A percentile compares a stretch with the other conserved stretches of the same genome.
Evolutionary conservation across 73 alveolate genomes (phyloP).

Genomic region (Paraurostyla sp.): DNA sequence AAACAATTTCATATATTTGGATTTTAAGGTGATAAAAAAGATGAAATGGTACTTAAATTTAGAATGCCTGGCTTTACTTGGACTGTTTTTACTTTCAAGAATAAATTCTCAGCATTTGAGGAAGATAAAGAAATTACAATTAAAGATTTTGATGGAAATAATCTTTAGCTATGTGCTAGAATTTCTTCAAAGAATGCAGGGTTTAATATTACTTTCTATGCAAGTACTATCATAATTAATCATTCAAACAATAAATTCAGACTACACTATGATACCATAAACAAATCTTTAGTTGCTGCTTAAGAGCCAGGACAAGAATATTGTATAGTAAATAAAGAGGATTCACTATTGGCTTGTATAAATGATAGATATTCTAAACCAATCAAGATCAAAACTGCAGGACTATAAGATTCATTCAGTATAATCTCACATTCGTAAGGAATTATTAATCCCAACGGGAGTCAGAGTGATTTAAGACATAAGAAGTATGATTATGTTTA

Average conservation of each 20-base stretch:
- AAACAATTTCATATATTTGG: constrained; percentile 45
- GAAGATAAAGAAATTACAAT: constrained; percentile 4
- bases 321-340: constrained; percentile 16
- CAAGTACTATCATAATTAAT: constrained; percentile 26
- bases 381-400: constrained; percentile 24
- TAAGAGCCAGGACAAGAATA: neutral
- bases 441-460: neutral
- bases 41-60: neutral
- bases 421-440: neutral
- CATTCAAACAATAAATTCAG: neutral
- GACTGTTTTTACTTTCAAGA: neutral
- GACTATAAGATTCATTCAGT: constrained; percentile 26
- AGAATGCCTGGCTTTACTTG: constrained; percentile 53
- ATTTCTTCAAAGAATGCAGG: constrained; percentile 3
- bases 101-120: neutral
- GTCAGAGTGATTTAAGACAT: neutral
- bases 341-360: constrained; percentile 17
- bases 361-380: constrained; percentile 25
- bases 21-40: constrained; percentile 29
- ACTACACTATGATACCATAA: constrained; percentile 29
- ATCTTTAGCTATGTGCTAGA: constrained; percentile 7
- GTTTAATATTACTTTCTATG: constrained; percentile 2
- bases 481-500: constrained; percentile 2
- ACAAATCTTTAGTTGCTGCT: constrained; percentile 35
- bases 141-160: constrained; percentile 37